These are phyloP conservation scores for Cubamyces sp. DNA, from an alignment of 768 basidiomycete species.

Conservation along the genomic window DNA sequence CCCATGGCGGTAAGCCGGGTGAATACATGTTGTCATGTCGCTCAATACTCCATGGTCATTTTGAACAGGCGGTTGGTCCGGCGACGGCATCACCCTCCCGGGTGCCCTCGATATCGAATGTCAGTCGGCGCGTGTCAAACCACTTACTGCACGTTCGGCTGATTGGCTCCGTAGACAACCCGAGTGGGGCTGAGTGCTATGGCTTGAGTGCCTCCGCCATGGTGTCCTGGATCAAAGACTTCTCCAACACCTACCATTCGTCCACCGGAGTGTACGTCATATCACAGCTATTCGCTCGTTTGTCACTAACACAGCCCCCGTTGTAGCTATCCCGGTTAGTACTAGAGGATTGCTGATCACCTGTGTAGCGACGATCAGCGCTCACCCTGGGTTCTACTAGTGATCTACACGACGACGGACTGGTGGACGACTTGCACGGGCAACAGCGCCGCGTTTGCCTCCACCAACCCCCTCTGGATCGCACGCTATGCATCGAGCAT, in stretches of 20 bases:
- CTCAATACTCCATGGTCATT: neutral
- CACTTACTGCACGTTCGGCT: neutral
- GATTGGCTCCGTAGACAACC: constrained; percentile 45
- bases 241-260: constrained; percentile 61
- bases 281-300: neutral
- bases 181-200: constrained; percentile 56
- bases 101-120: constrained; percentile 69
- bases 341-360: neutral
- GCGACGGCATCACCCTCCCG: constrained; percentile 63
- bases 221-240: constrained; percentile 67
- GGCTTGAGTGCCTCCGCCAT: constrained; percentile 54
- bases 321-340: constrained; percentile 46
- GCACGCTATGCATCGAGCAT: constrained; percentile 54
- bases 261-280: constrained; percentile 48
- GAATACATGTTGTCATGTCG: neutral
- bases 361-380: too few species aligned
- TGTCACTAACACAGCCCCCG: neutral
- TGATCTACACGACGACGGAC: constrained; percentile 65
- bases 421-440: constrained; percentile 76
- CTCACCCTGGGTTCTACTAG: constrained; percentile 30
- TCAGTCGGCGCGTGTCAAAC: constrained; percentile 31
- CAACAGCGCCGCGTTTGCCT: constrained; percentile 53
- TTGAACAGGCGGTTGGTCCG: constrained; percentile 52
- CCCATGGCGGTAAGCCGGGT: constrained; percentile 49
- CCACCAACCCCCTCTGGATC: constrained; percentile 63